Percentiles rank a stretch among this genome's conserved stretches.
Conservation (phyloP, 2,329 filamentous ascomycete species). For the Penicillium polonicum region DNA sequence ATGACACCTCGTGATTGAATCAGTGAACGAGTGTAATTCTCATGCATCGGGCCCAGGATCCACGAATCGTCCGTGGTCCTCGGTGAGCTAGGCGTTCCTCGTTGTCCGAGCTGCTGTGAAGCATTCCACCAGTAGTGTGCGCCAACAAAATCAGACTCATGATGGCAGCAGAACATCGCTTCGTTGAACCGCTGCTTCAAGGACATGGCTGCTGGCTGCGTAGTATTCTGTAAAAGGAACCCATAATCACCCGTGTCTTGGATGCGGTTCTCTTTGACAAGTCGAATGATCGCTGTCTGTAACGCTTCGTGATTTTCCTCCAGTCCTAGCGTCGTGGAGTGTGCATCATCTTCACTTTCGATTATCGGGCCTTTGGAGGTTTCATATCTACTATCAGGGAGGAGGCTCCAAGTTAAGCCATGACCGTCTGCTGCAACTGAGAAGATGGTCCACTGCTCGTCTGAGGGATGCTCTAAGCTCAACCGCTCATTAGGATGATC, state of each 20-base stretch:
- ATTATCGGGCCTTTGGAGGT: slow-evolving; percentile 62
- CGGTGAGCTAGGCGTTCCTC: slow-evolving; percentile 55
- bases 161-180: slow-evolving; percentile 72
- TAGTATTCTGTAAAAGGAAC: slow-evolving; percentile 2
- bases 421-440: slow-evolving; percentile 74
- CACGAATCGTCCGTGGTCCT: slow-evolving; percentile 62
- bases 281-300: slow-evolving; percentile 74
- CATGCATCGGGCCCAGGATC: slow-evolving; percentile 71
- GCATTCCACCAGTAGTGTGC: slow-evolving; percentile 85
- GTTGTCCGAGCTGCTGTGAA: slow-evolving; percentile 66
- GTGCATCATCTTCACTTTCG: slow-evolving; percentile 48
- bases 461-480: slow-evolving; percentile 70
- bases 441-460: slow-evolving; percentile 78
- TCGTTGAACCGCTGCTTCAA: slow-evolving; percentile 54
- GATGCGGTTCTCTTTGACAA: slow-evolving; percentile 81
- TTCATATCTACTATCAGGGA: slow-evolving; percentile 51
- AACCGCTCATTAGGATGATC: slow-evolving; percentile 49
- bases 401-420: slow-evolving; percentile 64
- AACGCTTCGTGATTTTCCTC: slow-evolving; percentile 79
- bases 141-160: slow-evolving; percentile 77
- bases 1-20: slow-evolving; percentile 35
- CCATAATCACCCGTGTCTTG: slow-evolving; percentile 53
- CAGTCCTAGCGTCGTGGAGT: slow-evolving; percentile 53
- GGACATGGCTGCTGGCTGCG: slow-evolving; percentile 17
- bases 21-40: slow-evolving; percentile 47